Base-by-base conservation (phyloP, 1,284 basidiomycete genomes). In the Cerrena zonata region DNA sequence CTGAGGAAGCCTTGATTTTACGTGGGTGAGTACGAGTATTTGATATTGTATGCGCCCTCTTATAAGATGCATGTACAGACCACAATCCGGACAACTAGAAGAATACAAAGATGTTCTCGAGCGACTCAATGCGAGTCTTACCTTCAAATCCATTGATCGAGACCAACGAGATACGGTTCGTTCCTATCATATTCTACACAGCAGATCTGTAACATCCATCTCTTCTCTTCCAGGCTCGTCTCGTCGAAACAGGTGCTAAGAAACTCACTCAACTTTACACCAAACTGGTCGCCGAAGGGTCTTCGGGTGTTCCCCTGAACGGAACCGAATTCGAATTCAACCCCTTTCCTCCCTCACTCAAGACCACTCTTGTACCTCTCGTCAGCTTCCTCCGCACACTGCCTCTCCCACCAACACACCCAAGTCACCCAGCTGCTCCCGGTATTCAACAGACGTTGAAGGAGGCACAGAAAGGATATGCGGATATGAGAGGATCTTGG, bases 401-500 rank as follows among this genome's bases (percentile, higher is more conserved):
- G 2, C 89, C 87, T 0, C 62, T 86, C 0, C 88, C 86, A 0
- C 69, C 82, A 1, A 89, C 88, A 0, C 86, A 89, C 56, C 86
- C 86, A 2, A 85, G 86, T 0, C 87, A 90, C 61, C 86, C 86
- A 3, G 86, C 86, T 7, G 78, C 85, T 0, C 69, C 71, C 2
- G 70, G 73, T 1, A 89, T 90, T 41, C 69, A 81, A 25, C 62
- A 74, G 2, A 80, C 84, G 1, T 64, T 91, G 3, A 80, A 76
- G 58, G 88, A 90, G 27, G 86, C 87, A 3, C 86, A 89, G 65
- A 75, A 76, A 50, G 88, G 88, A 1, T 90, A 88, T 55, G 88
- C 86, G 0, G 88, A 90, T 55, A 91, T 90, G 88, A 77, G 87
- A 23, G 86, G 87, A 2, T 74, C 73, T 11, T 90, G 87, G 88